phyloP scores from a whole-genome alignment of 2,329 filamentous ascomycete genomes.

The Aspergillus sp. region DNA sequence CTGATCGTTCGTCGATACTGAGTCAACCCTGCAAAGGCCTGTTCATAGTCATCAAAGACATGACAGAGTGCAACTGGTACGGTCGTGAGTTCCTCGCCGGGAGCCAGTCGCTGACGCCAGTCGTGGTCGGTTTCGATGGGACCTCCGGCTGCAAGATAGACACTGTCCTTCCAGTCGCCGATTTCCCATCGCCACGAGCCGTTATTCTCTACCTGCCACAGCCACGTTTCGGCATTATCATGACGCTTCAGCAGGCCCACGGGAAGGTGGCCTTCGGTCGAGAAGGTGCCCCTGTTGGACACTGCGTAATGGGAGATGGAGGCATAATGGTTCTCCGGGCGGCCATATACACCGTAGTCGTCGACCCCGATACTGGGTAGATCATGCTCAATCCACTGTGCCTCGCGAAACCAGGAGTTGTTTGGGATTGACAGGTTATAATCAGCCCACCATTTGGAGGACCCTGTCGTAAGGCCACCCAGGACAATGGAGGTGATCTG shows the following conservation, averaged over 20 bases:
- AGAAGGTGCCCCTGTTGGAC: conserved; percentile 31
- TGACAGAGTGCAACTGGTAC: conserved; percentile 26
- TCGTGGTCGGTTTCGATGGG: conserved; percentile 29
- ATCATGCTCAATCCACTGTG: conserved; percentile 29
- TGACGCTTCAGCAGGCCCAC: conserved; percentile 29
- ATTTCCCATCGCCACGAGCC: conserved; percentile 40
- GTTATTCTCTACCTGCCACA: conserved; percentile 40
- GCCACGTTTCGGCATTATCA: conserved; percentile 27
- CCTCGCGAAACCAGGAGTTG: conserved; percentile 37
- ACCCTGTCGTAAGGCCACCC: conserved; percentile 19
- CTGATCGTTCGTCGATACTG: conserved; percentile 32
- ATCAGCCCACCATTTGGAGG: conserved; percentile 22
- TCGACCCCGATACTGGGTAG: conserved; percentile 31
- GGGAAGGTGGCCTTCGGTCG: conserved; percentile 28
- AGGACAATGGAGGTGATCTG: conserved; percentile 26
- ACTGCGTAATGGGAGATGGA: conserved; percentile 23
- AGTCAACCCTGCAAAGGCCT: conserved; percentile 29
- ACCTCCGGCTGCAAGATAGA: conserved; percentile 31
- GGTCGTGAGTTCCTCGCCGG: conserved; percentile 24
- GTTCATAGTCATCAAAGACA: conserved; percentile 21
- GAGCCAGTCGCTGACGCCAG: conserved; percentile 25
- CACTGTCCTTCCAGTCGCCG: conserved; percentile 33
- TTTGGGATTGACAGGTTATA: conserved; percentile 23
- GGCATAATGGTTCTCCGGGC: conserved; percentile 18
- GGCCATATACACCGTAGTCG: conserved; percentile 22